phyloP scores from a whole-genome alignment of 129 eudicot species.

The Chrysanthemum makinoi region DNA sequence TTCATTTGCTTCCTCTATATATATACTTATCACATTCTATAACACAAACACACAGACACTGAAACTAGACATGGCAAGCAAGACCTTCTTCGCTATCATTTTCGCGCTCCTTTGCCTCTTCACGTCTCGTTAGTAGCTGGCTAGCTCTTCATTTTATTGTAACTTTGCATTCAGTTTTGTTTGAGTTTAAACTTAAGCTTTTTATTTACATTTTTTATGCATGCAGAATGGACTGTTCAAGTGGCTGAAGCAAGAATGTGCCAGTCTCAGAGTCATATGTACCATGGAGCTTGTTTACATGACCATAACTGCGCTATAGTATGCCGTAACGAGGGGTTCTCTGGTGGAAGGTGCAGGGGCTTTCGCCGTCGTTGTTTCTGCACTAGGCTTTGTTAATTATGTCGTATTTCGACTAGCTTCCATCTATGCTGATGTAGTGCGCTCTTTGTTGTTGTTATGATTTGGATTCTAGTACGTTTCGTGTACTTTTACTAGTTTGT shows the following conservation, averaged over 20 bases:
- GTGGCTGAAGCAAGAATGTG: slow-evolving; percentile 48
- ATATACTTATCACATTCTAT: background rate
- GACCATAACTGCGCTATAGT: slow-evolving; percentile 60
- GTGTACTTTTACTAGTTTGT: no score
- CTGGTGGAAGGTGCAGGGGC: slow-evolving; percentile 57
- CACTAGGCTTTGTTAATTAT: slow-evolving; percentile 42
- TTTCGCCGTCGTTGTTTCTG: slow-evolving; percentile 66
- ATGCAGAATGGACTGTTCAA: slow-evolving; percentile 21
- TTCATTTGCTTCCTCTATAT: background rate
- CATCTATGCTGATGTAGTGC: background rate
- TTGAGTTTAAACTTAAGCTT: background rate
- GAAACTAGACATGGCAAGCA: slow-evolving; percentile 22
- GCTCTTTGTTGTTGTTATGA: background rate
- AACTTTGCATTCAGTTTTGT: background rate
- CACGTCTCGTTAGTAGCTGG: slow-evolving; percentile 15
- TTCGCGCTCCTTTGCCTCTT: slow-evolving; percentile 24
- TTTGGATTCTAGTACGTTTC: background rate
- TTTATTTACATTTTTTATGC: background rate
- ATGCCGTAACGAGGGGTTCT: slow-evolving; percentile 66
- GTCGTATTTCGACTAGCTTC: background rate
- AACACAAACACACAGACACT: no score
- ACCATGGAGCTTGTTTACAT: slow-evolving; percentile 42
- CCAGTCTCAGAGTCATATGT: slow-evolving; percentile 52
- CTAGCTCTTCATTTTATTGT: background rate
- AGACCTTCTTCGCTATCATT: slow-evolving; percentile 21